Evolutionary conservation across 208 protist species (phyloP).

Genomic region (Acanthamoeba triangularis): DNA sequence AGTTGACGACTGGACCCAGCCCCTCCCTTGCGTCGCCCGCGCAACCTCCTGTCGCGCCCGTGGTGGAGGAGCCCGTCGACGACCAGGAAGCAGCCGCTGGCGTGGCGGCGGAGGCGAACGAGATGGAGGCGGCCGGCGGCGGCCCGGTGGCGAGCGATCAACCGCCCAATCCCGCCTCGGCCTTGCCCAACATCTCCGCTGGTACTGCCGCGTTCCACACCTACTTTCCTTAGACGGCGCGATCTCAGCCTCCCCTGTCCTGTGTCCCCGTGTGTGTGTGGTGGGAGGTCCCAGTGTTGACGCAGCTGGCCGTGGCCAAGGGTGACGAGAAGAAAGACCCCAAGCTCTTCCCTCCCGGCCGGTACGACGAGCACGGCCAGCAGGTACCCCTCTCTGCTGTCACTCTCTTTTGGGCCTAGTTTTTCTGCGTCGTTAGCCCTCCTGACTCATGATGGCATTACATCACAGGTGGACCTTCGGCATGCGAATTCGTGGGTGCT

Average conservation of each 20-base stretch:
- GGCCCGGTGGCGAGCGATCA: background rate
- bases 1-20: background rate
- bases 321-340: constrained; percentile 38
- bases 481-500: constrained; percentile 74
- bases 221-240: background rate
- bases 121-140: background rate
- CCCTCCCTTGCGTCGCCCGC: too few species aligned
- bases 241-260: background rate
- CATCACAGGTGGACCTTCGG: background rate
- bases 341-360: constrained; percentile 76
- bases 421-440: too few species aligned
- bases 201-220: background rate
- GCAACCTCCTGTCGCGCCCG: background rate
- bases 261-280: background rate
- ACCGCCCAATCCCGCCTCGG: background rate
- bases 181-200: background rate
- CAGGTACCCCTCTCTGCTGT: background rate
- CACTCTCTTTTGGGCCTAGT: too few species aligned
- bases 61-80: background rate
- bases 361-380: constrained; percentile 50
- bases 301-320: background rate
- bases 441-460: too few species aligned
- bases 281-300: constrained; percentile 5
- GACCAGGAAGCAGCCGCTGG: background rate
- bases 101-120: background rate